Evolutionary conservation across 257 asterid genomes (phyloP).

Genomic region (Fraxinus americana): DNA sequence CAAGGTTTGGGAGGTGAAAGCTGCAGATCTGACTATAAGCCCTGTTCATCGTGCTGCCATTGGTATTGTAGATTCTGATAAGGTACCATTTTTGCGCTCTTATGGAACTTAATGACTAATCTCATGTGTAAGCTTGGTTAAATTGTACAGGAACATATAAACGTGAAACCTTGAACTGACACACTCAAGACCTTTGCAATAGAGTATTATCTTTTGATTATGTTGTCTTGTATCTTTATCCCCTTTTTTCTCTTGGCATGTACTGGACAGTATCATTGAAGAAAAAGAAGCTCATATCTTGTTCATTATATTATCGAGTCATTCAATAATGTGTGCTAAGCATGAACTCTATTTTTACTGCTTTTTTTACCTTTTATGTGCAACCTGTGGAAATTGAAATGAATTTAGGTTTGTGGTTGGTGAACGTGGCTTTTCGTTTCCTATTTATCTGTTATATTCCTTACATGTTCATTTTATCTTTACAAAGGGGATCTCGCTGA

Average conservation of each 20-base stretch:
- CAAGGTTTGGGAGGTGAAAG: slow-evolving; percentile 86
- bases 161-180: neutral
- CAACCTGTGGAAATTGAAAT: too few relatives aligned
- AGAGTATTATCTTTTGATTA: neutral
- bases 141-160: too few relatives aligned
- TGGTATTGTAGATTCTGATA: slow-evolving; percentile 76
- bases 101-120: neutral
- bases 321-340: too few relatives aligned
- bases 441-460: neutral
- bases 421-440: neutral
- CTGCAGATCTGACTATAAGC: slow-evolving; percentile 96
- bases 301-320: too few relatives aligned
- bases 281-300: too few relatives aligned
- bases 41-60: slow-evolving; percentile 95
- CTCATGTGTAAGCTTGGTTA: too few relatives aligned
- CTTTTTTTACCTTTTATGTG: too few relatives aligned
- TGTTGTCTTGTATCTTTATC: neutral
- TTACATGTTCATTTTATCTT: slow-evolving; percentile 23
- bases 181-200: neutral
- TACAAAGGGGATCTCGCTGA: slow-evolving; percentile 77
- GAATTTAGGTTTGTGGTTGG: too few relatives aligned
- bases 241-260: too few relatives aligned
- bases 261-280: too few relatives aligned
- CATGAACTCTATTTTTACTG: too few relatives aligned
- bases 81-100: slow-evolving; percentile 44